phyloP scores from a whole-genome alignment of 495 filamentous ascomycete species.

The Gamarada debralockiae region DNA sequence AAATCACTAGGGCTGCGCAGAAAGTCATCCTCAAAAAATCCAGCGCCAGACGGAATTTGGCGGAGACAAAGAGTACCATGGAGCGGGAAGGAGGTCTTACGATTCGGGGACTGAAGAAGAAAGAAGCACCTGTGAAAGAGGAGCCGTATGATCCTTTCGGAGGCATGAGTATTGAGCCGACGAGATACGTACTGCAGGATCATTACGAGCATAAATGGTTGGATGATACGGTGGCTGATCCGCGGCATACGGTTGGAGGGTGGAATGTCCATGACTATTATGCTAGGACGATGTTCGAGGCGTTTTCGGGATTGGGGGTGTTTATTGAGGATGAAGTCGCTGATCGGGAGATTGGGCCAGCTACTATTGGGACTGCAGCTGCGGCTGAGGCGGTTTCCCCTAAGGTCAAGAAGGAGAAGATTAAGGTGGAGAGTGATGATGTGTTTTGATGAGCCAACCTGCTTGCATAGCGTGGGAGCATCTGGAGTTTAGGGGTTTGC shows the following conservation, averaged over 20 bases:
- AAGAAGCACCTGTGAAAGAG: slow-evolving; percentile 54
- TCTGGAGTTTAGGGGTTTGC: slow-evolving; percentile 6
- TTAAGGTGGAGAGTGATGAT: slow-evolving; percentile 44
- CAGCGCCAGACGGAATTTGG: slow-evolving; percentile 42
- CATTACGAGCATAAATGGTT: slow-evolving; percentile 62
- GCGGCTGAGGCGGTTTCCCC: slow-evolving; percentile 27
- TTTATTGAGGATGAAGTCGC: slow-evolving; percentile 75
- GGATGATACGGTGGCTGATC: slow-evolving; percentile 54
- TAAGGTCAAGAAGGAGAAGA: slow-evolving; percentile 20
- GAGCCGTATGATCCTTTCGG: slow-evolving; percentile 88
- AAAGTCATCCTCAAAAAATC: slow-evolving; percentile 67
- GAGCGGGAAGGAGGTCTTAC: slow-evolving; percentile 37
- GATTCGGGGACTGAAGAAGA: slow-evolving; percentile 76
- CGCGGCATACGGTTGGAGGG: slow-evolving; percentile 67
- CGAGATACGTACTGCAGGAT: slow-evolving; percentile 65
- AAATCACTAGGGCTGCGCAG: slow-evolving; percentile 49
- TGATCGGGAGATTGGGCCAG: slow-evolving; percentile 19
- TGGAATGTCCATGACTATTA: slow-evolving; percentile 81
- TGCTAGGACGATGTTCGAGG: slow-evolving; percentile 74
- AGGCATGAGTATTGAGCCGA: slow-evolving; percentile 60
- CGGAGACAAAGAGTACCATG: slow-evolving; percentile 28
- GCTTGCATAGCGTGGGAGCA: slow-evolving; percentile 23
- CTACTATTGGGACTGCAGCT: slow-evolving; percentile 22
- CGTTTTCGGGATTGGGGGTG: slow-evolving; percentile 83
- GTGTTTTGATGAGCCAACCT: slow-evolving; percentile 25